These are phyloP conservation scores for Globisporangium cylindrosporum DNA, from an alignment of 352 stramenopile species.

Conservation along the genomic window DNA sequence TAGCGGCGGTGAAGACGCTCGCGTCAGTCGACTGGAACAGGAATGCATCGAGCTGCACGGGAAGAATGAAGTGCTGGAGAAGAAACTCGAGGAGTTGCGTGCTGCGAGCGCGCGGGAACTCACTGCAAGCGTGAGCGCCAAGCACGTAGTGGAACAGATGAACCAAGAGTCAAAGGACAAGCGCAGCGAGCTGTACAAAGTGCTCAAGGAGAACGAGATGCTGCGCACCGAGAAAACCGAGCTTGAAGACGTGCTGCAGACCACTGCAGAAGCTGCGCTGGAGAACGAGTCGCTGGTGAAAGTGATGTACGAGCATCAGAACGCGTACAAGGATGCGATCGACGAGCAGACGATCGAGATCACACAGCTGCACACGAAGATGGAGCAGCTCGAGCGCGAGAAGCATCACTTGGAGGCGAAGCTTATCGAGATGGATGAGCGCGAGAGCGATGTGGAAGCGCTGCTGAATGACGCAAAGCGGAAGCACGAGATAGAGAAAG, in stretches of 20 bases:
- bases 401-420: constrained; percentile 57
- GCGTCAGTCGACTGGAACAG: neutral
- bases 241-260: constrained; percentile 35
- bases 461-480: constrained; percentile 40
- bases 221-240: constrained; percentile 38
- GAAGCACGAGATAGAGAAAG: constrained; percentile 59
- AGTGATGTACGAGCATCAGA: constrained; percentile 50
- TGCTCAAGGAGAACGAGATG: constrained; percentile 66
- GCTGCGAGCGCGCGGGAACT: constrained; percentile 3
- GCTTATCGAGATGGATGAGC: constrained; percentile 75
- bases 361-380: constrained; percentile 47
- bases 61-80: constrained; percentile 38
- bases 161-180: constrained; percentile 44
- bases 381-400: constrained; percentile 50
- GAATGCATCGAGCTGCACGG: constrained; percentile 23
- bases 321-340: constrained; percentile 46
- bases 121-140: constrained; percentile 28
- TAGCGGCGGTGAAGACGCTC: neutral
- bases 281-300: constrained; percentile 45
- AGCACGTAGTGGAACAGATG: constrained; percentile 30
- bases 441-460: constrained; percentile 52
- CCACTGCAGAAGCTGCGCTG: constrained; percentile 32
- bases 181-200: constrained; percentile 57
- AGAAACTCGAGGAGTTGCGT: constrained; percentile 36
- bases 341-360: constrained; percentile 73